phyloP scores from a whole-genome alignment of 1,139 yeast species.

The Petasospora rhodanensis region DNA sequence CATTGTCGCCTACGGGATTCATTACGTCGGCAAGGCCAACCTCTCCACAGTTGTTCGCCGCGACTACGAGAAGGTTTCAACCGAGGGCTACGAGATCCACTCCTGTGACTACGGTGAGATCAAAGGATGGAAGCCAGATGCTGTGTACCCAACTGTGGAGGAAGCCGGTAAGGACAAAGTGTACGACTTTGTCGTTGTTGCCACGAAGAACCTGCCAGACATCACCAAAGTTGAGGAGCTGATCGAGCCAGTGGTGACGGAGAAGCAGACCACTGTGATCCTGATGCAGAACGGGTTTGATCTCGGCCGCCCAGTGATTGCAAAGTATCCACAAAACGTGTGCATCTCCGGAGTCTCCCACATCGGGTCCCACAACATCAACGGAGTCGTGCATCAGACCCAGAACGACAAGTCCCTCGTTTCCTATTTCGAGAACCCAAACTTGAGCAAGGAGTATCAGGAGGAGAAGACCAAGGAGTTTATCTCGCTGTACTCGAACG shows the following conservation, averaged over 20 bases:
- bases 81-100: slow-evolving; percentile 43
- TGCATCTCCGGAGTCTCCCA: slow-evolving; percentile 66
- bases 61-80: slow-evolving; percentile 41
- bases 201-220: slow-evolving; percentile 77
- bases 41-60: slow-evolving; percentile 51
- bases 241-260: slow-evolving; percentile 49
- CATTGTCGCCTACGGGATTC: slow-evolving; percentile 48
- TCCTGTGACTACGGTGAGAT: slow-evolving; percentile 50
- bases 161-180: slow-evolving; percentile 35
- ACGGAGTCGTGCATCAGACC: slow-evolving; percentile 48
- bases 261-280: slow-evolving; percentile 48
- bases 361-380: slow-evolving; percentile 58
- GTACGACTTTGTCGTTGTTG: slow-evolving; percentile 60
- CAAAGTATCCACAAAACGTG: slow-evolving; percentile 51
- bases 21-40: slow-evolving; percentile 35
- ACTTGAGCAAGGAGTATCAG: slow-evolving; percentile 25
- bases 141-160: slow-evolving; percentile 37
- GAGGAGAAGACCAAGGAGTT: slow-evolving; percentile 38
- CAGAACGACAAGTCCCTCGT: slow-evolving; percentile 47
- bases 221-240: slow-evolving; percentile 53
- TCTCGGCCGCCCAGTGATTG: slow-evolving; percentile 58
- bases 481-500: slow-evolving; percentile 44
- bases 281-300: slow-evolving; percentile 74
- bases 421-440: slow-evolving; percentile 48
- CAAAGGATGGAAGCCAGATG: slow-evolving; percentile 46